Conservation (phyloP, 179 eudicot species). For the Sideroxylon spinosum region DNA sequence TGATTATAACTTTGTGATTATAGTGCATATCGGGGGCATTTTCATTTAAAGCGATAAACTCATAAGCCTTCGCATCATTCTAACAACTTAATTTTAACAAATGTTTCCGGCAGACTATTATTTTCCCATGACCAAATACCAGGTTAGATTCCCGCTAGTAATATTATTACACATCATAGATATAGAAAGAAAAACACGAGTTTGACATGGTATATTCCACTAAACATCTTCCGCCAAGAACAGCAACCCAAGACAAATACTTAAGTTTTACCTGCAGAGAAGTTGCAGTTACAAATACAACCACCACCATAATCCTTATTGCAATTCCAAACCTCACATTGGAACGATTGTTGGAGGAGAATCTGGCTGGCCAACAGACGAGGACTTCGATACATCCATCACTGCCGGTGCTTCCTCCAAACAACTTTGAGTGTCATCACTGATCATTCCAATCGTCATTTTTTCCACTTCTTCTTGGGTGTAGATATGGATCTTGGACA, state of each 20-base stretch:
- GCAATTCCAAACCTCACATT: conserved; percentile 23
- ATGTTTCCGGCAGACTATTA: too few relatives aligned
- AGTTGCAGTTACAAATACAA: background rate
- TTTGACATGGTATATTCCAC: conserved; percentile 4
- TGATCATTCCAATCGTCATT: conserved; percentile 52
- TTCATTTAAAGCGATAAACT: too few relatives aligned
- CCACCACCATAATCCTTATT: background rate
- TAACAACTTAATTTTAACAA: too few relatives aligned
- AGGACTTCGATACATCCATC: conserved; percentile 58
- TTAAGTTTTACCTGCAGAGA: background rate
- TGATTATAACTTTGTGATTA: too few relatives aligned
- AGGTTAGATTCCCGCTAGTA: background rate
- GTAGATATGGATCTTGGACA: conserved; percentile 69
- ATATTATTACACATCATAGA: background rate
- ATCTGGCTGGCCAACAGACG: conserved; percentile 61
- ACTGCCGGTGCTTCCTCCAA: conserved; percentile 62
- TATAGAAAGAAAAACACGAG: background rate
- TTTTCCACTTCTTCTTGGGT: conserved; percentile 84
- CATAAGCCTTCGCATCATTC: too few relatives aligned
- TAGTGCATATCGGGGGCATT: too few relatives aligned
- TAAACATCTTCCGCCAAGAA: background rate
- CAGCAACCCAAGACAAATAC: background rate
- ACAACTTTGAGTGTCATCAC: conserved; percentile 75
- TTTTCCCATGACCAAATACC: background rate
- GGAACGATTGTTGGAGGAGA: conserved; percentile 37